Conservation (phyloP, 1,139 yeast genomes). For the Scheffersomyces illinoinensis region DNA sequence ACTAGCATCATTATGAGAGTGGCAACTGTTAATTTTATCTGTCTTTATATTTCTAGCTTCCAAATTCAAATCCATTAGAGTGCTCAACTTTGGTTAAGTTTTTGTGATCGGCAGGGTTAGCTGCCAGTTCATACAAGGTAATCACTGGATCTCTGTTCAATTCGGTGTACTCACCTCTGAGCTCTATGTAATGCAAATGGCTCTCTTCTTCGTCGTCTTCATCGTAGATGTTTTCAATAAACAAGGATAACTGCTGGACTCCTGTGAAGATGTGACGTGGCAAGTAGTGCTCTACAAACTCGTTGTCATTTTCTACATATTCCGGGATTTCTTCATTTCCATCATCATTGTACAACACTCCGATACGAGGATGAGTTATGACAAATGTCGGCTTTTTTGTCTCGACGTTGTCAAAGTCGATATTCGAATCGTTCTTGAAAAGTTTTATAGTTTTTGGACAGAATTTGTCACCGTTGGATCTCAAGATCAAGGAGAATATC, state of each 20-base stretch:
- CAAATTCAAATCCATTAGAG: conserved; percentile 3
- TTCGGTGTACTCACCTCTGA: conserved; percentile 77
- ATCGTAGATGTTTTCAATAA: conserved; percentile 62
- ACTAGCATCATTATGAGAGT: neutral
- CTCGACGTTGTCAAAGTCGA: conserved; percentile 70
- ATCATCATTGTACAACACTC: conserved; percentile 36
- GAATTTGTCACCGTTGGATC: conserved; percentile 61
- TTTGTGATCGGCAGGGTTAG: conserved; percentile 89
- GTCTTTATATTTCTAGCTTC: neutral
- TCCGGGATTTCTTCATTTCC: conserved; percentile 41
- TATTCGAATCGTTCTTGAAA: conserved; percentile 65
- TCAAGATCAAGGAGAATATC: conserved; percentile 67
- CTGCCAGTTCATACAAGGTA: conserved; percentile 84
- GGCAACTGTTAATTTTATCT: neutral
- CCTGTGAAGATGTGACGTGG: conserved; percentile 78
- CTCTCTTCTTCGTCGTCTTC: conserved; percentile 39
- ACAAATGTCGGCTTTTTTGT: conserved; percentile 52
- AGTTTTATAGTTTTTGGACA: conserved; percentile 73
- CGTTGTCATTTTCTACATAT: conserved; percentile 34
- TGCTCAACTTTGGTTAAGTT: conserved; percentile 24
- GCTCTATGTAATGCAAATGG: conserved; percentile 68
- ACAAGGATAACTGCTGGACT: conserved; percentile 65
- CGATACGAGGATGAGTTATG: conserved; percentile 66
- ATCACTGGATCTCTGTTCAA: conserved; percentile 67
- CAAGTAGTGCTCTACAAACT: conserved; percentile 79